Conservation (phyloP, 805 yeast species). For the Metschnikowia reukaufii region DNA sequence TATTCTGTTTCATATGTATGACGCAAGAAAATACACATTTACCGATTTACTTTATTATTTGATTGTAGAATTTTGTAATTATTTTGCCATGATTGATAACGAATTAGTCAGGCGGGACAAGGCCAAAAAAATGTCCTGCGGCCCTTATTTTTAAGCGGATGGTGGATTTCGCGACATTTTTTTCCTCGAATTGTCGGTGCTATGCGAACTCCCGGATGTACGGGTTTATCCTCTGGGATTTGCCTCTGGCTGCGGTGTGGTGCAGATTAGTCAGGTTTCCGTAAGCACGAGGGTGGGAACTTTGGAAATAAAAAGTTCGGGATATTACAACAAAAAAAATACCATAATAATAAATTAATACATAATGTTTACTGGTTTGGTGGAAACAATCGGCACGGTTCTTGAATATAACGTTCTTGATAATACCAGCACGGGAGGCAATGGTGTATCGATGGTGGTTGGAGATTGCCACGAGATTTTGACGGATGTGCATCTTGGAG, state of each 20-base stretch:
- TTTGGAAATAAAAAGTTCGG: too few species aligned
- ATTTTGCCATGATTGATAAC: neutral
- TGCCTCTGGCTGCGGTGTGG: too few species aligned
- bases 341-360: too few species aligned
- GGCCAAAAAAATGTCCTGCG: too few species aligned
- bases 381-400: constrained; percentile 78
- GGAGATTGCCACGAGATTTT: constrained; percentile 61
- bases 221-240: too few species aligned
- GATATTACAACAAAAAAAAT: too few species aligned
- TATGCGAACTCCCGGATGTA: too few species aligned
- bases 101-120: too few species aligned
- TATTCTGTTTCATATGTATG: constrained; percentile 9
- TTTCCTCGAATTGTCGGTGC: neutral
- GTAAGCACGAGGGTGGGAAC: too few species aligned
- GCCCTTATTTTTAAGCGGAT: too few species aligned
- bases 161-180: neutral
- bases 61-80: neutral
- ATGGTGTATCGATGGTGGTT: constrained; percentile 72
- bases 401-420: constrained; percentile 49
- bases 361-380: constrained; percentile 96
- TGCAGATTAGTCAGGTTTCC: too few species aligned
- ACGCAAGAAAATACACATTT: constrained; percentile 7
- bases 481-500: constrained; percentile 86
- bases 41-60: neutral
- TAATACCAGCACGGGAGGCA: constrained; percentile 55